A percentile compares a stretch with the other conserved stretches of the same genome.
phyloP scores from a whole-genome alignment of 1,139 yeast genomes.

The Debaryomycetaceae sp. region DNA sequence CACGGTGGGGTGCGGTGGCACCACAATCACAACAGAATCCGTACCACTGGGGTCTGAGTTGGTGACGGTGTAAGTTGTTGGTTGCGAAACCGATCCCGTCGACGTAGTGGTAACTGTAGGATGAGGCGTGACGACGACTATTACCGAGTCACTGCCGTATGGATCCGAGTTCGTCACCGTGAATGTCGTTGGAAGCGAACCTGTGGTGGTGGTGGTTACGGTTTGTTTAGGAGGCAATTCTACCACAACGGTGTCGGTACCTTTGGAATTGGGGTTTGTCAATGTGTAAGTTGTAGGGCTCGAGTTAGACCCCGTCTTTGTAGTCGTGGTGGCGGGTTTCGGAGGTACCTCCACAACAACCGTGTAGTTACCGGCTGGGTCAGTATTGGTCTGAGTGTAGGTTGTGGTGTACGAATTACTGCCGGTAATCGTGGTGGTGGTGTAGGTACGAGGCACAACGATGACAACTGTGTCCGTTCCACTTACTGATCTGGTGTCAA shows the following conservation, averaged over 20 bases:
- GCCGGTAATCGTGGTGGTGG: constrained; percentile 6
- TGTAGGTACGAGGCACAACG: constrained; percentile 7
- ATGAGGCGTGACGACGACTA: too few species aligned
- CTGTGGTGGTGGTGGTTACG: too few species aligned
- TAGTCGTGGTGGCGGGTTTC: constrained; percentile 5
- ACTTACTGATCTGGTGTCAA: constrained; percentile 5
- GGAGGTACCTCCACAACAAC: constrained; percentile 3
- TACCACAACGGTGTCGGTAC: constrained; percentile 5
- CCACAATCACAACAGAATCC: too few species aligned
- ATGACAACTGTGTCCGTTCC: constrained; percentile 8
- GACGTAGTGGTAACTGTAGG: too few species aligned
- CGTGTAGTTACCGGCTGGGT: constrained; percentile 5
- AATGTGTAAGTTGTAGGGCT: constrained; percentile 3
- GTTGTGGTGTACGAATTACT: constrained; percentile 3
- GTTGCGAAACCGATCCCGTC: too few species aligned
- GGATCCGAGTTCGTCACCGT: too few species aligned
- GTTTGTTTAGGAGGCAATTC: constrained; percentile 5
- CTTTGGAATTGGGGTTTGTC: constrained; percentile 1
- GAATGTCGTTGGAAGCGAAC: too few species aligned
- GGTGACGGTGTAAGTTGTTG: too few species aligned
- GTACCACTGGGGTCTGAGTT: too few species aligned
- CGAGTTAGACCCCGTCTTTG: constrained; percentile 4
- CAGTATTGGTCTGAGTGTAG: constrained; percentile 4
- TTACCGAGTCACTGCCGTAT: too few species aligned
- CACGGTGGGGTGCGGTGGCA: constrained; percentile 5